These are phyloP conservation scores for Suillus alpinus DNA, from an alignment of 768 basidiomycete genomes.

Conservation along the genomic window DNA sequence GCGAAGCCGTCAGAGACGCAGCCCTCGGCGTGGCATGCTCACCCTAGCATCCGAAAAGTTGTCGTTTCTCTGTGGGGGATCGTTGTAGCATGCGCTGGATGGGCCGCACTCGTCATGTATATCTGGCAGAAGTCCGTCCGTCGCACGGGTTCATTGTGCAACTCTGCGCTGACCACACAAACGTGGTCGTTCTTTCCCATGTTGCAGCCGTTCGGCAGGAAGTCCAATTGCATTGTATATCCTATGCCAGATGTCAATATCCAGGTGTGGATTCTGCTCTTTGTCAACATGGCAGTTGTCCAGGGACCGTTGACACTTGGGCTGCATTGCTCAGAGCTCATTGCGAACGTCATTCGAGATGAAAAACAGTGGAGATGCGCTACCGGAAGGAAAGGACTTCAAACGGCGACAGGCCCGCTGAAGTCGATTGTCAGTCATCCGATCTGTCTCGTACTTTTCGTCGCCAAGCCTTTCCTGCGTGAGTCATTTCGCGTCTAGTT, in stretches of 20 bases:
- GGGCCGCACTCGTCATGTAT: constrained; percentile 17
- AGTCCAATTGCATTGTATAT: no score
- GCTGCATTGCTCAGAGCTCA: constrained; percentile 28
- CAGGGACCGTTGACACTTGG: constrained; percentile 29
- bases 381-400: constrained; percentile 12
- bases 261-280: constrained; percentile 25
- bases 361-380: constrained; percentile 26
- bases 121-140: constrained; percentile 7
- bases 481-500: constrained; percentile 1
- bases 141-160: no score
- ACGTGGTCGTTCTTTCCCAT: constrained; percentile 28
- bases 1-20: constrained; percentile 13
- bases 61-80: constrained; percentile 22
- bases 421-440: constrained; percentile 18
- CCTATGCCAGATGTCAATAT: constrained; percentile 18
- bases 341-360: constrained; percentile 28
- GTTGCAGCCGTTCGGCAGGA: no score
- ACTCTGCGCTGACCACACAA: background rate
- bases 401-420: constrained; percentile 19
- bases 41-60: constrained; percentile 19
- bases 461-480: constrained; percentile 27
- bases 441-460: constrained; percentile 15
- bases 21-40: constrained; percentile 27
- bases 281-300: constrained; percentile 21
- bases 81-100: constrained; percentile 16